Percentiles rank a stretch among this genome's conserved stretches.
Evolutionary conservation across 2,329 filamentous ascomycete species (phyloP).

Genomic region (Reticulascus tulasneorum): DNA sequence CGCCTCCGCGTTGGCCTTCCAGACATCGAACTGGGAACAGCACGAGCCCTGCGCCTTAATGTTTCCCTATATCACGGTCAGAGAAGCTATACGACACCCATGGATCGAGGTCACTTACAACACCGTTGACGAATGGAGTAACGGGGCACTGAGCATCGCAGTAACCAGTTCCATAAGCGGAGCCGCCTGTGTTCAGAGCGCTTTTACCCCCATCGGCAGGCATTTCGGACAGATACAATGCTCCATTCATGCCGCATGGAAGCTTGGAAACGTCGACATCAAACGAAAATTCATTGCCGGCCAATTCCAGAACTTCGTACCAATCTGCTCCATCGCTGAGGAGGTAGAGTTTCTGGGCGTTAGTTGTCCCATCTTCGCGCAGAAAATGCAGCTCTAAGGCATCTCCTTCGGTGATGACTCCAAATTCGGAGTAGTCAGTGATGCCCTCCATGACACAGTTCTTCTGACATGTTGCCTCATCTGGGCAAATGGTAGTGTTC

Average conservation of each 20-base stretch:
- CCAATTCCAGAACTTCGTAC: slow-evolving; percentile 55
- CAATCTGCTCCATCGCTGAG: slow-evolving; percentile 45
- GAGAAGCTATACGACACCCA: slow-evolving; percentile 16
- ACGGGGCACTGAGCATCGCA: slow-evolving; percentile 54
- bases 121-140: slow-evolving; percentile 38
- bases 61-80: too few relatives aligned
- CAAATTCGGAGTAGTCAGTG: slow-evolving; percentile 35
- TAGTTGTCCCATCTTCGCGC: slow-evolving; percentile 17
- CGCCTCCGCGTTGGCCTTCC: slow-evolving; percentile 59
- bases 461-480: slow-evolving; percentile 39
- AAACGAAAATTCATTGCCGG: slow-evolving; percentile 60
- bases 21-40: slow-evolving; percentile 66
- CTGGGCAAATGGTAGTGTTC: slow-evolving; percentile 38
- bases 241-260: slow-evolving; percentile 63
- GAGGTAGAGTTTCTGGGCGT: slow-evolving; percentile 49
- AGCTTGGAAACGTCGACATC: slow-evolving; percentile 62
- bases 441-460: slow-evolving; percentile 50
- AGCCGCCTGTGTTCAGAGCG: slow-evolving; percentile 50
- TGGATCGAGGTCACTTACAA: slow-evolving; percentile 25
- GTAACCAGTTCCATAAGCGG: slow-evolving; percentile 58
- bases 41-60: slow-evolving; percentile 55
- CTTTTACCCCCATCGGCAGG: slow-evolving; percentile 57
- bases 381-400: slow-evolving; percentile 21
- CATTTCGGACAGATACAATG: slow-evolving; percentile 63
- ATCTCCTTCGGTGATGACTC: slow-evolving; percentile 20